A percentile compares a stretch with the other conserved stretches of the same genome.
These are phyloP conservation scores for Tetrahymena borealis DNA, from an alignment of 73 alveolate genomes.

Conservation along the genomic window DNA sequence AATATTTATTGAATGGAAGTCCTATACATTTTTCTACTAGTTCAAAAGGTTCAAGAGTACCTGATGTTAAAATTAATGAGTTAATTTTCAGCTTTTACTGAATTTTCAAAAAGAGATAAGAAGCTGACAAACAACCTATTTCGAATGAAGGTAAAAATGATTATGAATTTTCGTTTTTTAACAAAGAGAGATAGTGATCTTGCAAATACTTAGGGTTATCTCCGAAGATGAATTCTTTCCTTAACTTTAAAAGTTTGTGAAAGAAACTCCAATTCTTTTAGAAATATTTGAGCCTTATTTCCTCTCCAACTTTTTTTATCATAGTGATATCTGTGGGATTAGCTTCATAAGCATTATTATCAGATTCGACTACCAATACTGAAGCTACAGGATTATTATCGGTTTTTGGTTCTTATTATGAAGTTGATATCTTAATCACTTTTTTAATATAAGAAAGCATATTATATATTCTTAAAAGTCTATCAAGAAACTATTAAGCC, in stretches of 20 bases:
- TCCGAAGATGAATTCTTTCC: not conserved
- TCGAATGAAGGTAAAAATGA: not conserved
- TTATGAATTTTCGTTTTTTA: not conserved
- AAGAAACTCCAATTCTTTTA: not conserved
- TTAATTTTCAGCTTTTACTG: not conserved
- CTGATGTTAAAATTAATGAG: conserved; percentile 83
- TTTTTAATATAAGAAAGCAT: not conserved
- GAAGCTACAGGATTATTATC: not conserved
- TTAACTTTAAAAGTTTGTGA: not conserved
- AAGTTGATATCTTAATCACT: not conserved
- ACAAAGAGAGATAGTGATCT: not conserved
- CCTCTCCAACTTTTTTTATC: not conserved
- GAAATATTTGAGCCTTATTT: not conserved
- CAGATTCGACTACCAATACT: not conserved
- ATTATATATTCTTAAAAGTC: not conserved
- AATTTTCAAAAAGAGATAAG: not conserved
- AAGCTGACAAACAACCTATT: not conserved
- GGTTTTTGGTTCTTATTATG: not conserved
- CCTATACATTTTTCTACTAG: conserved; percentile 9
- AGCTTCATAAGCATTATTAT: not conserved
- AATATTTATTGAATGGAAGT: not conserved
- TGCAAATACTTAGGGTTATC: not conserved
- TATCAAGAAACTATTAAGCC: not conserved
- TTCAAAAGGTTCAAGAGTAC: conserved; percentile 87
- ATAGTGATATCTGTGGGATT: not conserved